These are phyloP conservation scores for Vigna nakashimae DNA, from an alignment of 306 rosid species.

Conservation along the genomic window DNA sequence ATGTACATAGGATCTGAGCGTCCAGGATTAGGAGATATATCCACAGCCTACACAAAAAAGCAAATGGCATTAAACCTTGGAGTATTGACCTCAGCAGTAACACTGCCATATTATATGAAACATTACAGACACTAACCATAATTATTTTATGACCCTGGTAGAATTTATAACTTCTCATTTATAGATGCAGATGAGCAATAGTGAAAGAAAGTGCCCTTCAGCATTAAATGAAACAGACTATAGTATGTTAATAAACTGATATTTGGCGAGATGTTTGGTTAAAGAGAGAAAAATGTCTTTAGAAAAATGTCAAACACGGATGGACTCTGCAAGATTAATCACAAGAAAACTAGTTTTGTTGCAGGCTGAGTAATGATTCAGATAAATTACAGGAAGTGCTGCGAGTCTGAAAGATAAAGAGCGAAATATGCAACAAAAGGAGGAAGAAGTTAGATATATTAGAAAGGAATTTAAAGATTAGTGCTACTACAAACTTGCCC, in stretches of 20 bases:
- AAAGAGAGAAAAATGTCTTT: neutral
- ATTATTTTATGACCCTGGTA: too few relatives aligned
- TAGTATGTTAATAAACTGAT: neutral
- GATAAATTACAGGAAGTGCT: neutral
- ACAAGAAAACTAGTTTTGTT: neutral
- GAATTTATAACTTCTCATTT: neutral
- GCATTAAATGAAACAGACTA: neutral
- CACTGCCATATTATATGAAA: neutral
- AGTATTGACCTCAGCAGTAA: conserved; percentile 19
- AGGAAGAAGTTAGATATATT: neutral
- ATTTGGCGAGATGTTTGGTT: neutral
- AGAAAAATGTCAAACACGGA: neutral
- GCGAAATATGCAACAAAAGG: too few relatives aligned
- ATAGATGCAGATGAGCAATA: neutral
- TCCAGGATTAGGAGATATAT: conserved; percentile 85
- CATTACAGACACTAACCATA: too few relatives aligned
- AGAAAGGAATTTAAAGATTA: conserved; percentile 15
- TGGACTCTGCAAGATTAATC: neutral
- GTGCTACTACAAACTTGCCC: conserved; percentile 19
- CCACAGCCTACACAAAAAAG: conserved; percentile 63
- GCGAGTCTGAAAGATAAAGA: too few relatives aligned
- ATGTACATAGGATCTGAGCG: conserved; percentile 82
- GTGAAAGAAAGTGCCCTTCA: neutral
- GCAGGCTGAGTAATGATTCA: neutral
- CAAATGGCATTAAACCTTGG: conserved; percentile 10